These are phyloP conservation scores for Apiospora koreana DNA, from an alignment of 2,329 filamentous ascomycete species.

Conservation along the genomic window DNA sequence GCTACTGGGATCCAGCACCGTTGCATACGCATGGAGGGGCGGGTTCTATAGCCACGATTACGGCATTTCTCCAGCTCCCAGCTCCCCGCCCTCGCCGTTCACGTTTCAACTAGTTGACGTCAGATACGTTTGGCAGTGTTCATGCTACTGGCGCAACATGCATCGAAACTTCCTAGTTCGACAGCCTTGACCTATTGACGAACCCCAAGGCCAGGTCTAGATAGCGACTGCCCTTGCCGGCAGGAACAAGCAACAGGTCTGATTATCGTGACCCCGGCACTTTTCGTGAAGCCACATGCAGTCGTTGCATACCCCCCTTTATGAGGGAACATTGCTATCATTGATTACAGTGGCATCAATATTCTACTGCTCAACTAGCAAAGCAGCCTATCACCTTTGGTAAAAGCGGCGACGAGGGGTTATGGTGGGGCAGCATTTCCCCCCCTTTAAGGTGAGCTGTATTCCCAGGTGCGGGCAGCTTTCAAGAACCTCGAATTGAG, in stretches of 20 bases:
- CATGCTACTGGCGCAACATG: background rate
- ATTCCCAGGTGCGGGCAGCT: slow-evolving; percentile 14
- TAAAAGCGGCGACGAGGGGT: slow-evolving; percentile 69
- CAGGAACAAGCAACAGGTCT: background rate
- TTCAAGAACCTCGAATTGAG: background rate
- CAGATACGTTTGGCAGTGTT: background rate
- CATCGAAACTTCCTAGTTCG: background rate
- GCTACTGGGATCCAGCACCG: background rate
- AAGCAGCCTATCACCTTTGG: background rate
- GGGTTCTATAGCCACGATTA: slow-evolving; percentile 22
- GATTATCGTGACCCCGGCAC: background rate
- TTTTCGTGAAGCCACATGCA: background rate
- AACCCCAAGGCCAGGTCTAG: background rate
- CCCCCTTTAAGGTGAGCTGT: slow-evolving; percentile 32
- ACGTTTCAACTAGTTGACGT: slow-evolving; percentile 2
- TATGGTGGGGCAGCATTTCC: slow-evolving; percentile 52
- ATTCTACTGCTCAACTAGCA: background rate
- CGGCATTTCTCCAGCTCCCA: slow-evolving; percentile 17
- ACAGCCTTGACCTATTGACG: background rate
- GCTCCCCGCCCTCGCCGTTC: background rate
- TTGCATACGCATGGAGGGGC: slow-evolving; percentile 14
- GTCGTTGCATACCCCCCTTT: background rate
- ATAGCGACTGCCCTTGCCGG: background rate
- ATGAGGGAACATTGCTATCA: background rate
- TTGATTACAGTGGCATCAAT: background rate